These are phyloP conservation scores for Rhodotorula mucilaginosa DNA, from an alignment of 1,284 basidiomycete species.

Conservation along the genomic window DNA sequence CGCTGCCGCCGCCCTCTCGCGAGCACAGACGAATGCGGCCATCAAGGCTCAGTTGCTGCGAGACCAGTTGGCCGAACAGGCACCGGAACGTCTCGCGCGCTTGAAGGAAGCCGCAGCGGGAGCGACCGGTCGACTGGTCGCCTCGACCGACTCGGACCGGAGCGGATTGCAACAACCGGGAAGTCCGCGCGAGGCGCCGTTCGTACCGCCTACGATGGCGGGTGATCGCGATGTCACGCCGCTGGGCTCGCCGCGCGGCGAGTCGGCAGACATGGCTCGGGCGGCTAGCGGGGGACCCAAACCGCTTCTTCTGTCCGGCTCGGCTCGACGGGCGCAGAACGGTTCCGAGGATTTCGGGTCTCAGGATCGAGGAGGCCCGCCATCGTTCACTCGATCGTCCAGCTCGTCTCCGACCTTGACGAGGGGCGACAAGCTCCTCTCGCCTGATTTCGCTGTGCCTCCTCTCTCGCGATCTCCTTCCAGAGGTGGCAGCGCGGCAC, in stretches of 20 bases:
- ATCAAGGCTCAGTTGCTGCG: slow-evolving; percentile 22
- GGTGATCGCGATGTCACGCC: background rate
- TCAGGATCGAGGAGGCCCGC: background rate
- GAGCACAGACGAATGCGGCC: slow-evolving; percentile 26
- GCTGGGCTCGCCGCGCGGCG: background rate
- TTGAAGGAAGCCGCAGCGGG: slow-evolving; percentile 26
- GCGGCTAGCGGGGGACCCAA: slow-evolving; percentile 21
- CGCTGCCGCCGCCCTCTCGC: slow-evolving; percentile 25
- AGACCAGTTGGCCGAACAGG: slow-evolving; percentile 20
- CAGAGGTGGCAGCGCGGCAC: background rate
- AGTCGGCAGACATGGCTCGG: slow-evolving; percentile 1
- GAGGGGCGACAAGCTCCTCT: slow-evolving; percentile 5
- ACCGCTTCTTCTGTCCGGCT: slow-evolving; percentile 28
- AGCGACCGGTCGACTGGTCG: slow-evolving; percentile 15
- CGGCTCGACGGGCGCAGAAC: slow-evolving; percentile 23
- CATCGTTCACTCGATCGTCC: slow-evolving; percentile 2
- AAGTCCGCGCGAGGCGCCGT: slow-evolving; percentile 31
- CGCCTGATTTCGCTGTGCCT: slow-evolving; percentile 23
- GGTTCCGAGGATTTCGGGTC: slow-evolving; percentile 17
- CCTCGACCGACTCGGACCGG: slow-evolving; percentile 13
- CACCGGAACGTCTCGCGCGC: slow-evolving; percentile 8
- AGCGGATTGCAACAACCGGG: background rate
- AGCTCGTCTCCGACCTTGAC: slow-evolving; percentile 15
- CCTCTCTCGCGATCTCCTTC: slow-evolving; percentile 22
- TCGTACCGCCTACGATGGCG: slow-evolving; percentile 28